Base-by-base conservation (phyloP, 2,329 filamentous ascomycete species). In the Pseudohalonectria lignicola region DNA sequence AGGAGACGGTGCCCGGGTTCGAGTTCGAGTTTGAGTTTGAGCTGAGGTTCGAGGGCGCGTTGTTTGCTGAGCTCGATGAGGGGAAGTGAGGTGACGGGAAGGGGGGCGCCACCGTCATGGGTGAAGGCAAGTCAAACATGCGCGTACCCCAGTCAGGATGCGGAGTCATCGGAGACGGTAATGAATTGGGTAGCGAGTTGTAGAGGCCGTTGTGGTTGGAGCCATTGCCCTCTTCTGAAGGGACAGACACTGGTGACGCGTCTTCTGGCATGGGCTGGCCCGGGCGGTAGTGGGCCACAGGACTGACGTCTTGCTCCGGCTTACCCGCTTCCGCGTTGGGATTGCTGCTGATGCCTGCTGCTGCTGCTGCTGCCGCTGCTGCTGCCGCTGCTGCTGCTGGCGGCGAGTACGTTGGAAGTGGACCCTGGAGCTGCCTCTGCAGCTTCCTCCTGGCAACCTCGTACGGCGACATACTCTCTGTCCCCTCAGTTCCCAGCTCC, bases 381-480 rank as follows among this genome's bases (percentile, higher is more conserved):
- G 48, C 46, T 20, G 52, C 46, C 11, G 37, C 49, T 11, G 51
- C 54, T 23, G 48, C 45, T 1, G 48, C 48, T 1, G 63, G 58
- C n/a, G 66, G 66, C 0, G 57, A 57, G 46, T 73, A 73, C 8
- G 61, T 60, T 4, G 69, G 67, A 5, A 68, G 62, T 2, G 67
- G 65, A 0, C 69, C 66, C 43, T 66, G 63, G 20, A 71, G 60
- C 41, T 72, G 67, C 34, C 62, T 59, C 13, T 71, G 67, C 21
- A 75, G 48, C 49, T 71, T 75, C 40, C 62, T 59, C 42, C 64
- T 58, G 1, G 67, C 66, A 11, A 62, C 46, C 41, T 78, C 70
- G 42, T 76, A 77, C 2, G 65, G 57, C 31, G 59, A 67, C 26
- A 67, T 41, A 16, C 54, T 54, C 3, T 60, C 18, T 0, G 58